Evolutionary conservation across 768 basidiomycete species (phyloP).

Genomic region (Lentinula detonsa): DNA sequence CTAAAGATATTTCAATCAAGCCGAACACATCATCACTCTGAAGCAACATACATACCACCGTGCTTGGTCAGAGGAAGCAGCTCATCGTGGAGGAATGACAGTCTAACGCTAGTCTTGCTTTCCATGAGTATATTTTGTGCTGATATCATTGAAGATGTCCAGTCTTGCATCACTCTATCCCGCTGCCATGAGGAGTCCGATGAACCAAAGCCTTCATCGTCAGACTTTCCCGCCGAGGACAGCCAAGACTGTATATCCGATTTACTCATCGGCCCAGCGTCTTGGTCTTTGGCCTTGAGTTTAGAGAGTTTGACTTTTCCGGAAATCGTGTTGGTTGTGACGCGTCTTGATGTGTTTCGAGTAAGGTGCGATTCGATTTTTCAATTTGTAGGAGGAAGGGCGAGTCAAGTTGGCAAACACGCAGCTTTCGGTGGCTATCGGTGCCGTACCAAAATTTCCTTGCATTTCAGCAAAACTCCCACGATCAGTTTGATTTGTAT

Average conservation of each 20-base stretch:
- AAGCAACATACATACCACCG: slow-evolving; percentile 38
- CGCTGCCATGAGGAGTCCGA: slow-evolving; percentile 38
- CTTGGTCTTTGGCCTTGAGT: slow-evolving; percentile 43
- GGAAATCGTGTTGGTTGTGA: slow-evolving; percentile 17
- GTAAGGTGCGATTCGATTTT: neutral
- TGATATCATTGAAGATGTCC: slow-evolving; percentile 47
- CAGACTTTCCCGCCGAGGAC: slow-evolving; percentile 34
- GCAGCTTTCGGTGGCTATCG: neutral
- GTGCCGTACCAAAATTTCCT: neutral
- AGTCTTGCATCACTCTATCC: slow-evolving; percentile 47
- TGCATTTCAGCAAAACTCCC: neutral
- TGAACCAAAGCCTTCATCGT: slow-evolving; percentile 19
- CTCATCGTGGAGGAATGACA: slow-evolving; percentile 59
- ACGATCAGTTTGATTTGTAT: neutral
- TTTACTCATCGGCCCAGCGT: slow-evolving; percentile 32
- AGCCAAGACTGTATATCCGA: slow-evolving; percentile 64
- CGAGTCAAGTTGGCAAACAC: neutral
- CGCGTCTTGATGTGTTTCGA: neutral
- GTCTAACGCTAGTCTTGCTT: slow-evolving; percentile 46
- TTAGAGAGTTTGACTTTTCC: slow-evolving; percentile 36
- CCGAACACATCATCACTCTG: neutral
- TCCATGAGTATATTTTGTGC: slow-evolving; percentile 46
- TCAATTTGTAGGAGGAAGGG: neutral
- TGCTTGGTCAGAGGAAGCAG: slow-evolving; percentile 49
- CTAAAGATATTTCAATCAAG: slow-evolving; percentile 25